Percentiles rank a stretch among this genome's conserved stretches.
phyloP scores from a whole-genome alignment of 306 rosid genomes.

The Prunus mongolica region DNA sequence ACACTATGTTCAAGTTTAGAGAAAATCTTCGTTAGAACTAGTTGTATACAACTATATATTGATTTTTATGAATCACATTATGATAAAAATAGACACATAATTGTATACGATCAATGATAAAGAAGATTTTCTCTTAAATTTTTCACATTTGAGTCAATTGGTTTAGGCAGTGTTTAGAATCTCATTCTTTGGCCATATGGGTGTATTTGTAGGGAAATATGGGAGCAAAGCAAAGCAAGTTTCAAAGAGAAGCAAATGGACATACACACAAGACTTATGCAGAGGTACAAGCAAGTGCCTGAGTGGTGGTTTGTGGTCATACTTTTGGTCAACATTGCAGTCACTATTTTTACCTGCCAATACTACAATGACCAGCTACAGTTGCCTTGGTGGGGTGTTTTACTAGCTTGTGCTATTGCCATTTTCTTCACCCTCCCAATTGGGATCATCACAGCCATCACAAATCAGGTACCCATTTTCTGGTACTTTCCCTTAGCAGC shows the following conservation, averaged over 20 bases:
- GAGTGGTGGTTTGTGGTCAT: slow-evolving; percentile 87
- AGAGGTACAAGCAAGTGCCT: slow-evolving; percentile 71
- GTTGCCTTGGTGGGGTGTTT: slow-evolving; percentile 98
- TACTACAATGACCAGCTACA: slow-evolving; percentile 80
- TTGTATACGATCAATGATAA: not conserved
- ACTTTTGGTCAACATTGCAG: slow-evolving; percentile 49
- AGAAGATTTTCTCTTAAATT: no score
- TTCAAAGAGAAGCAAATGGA: slow-evolving; percentile 55
- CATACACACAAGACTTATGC: slow-evolving; percentile 75
- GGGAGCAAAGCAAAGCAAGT: slow-evolving; percentile 78
- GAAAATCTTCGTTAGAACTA: not conserved
- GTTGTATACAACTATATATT: not conserved
- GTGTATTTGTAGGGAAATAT: slow-evolving; percentile 59
- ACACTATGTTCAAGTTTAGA: no score
- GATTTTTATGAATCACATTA: not conserved
- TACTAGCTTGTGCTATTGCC: slow-evolving; percentile 78
- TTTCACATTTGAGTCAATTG: no score
- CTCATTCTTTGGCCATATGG: not conserved
- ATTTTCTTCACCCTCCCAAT: slow-evolving; percentile 87
- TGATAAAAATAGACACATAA: not conserved
- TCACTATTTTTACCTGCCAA: slow-evolving; percentile 56
- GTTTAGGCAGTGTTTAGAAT: not conserved
- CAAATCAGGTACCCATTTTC: slow-evolving; percentile 63
- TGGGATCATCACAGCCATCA: slow-evolving; percentile 84
- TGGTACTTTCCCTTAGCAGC: no score